phyloP scores from a whole-genome alignment of 345 rosid species.

The Gossypium ekmanianum region DNA sequence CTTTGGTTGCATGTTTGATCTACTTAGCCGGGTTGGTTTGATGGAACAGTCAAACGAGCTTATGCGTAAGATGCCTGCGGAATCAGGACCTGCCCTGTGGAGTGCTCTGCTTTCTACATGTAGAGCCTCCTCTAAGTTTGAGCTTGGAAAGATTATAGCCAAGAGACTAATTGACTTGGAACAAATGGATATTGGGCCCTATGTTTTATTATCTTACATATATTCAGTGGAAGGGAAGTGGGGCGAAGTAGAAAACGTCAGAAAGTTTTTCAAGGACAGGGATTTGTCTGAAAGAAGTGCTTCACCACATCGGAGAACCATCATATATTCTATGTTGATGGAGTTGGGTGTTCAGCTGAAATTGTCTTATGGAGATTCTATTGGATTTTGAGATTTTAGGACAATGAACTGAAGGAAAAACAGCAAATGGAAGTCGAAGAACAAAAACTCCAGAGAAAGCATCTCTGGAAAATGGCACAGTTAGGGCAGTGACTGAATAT shows the following conservation, averaged over 20 bases:
- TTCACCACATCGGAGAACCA: conserved; percentile 25
- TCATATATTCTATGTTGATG: conserved; percentile 45
- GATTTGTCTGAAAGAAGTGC: conserved; percentile 10
- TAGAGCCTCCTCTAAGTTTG: conserved; percentile 25
- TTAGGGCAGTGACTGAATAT: neutral
- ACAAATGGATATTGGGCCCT: conserved; percentile 44
- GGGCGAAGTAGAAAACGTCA: conserved; percentile 45
- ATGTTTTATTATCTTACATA: conserved; percentile 46
- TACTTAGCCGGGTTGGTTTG: conserved; percentile 48
- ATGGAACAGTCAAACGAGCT: conserved; percentile 38
- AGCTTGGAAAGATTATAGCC: conserved; percentile 48
- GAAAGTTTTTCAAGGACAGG: conserved; percentile 29
- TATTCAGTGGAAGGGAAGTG: conserved; percentile 54
- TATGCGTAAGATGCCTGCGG: conserved; percentile 22
- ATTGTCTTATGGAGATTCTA: conserved; percentile 16
- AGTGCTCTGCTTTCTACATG: conserved; percentile 42
- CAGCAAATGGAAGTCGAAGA: neutral
- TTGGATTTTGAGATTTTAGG: conserved; percentile 1
- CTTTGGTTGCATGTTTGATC: conserved; percentile 58
- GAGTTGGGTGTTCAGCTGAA: conserved; percentile 42
- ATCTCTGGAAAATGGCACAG: neutral
- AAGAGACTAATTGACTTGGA: conserved; percentile 43
- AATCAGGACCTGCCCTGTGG: conserved; percentile 32
- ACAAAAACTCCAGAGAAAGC: neutral
- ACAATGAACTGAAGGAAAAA: too few species aligned